Evolutionary conservation across 495 filamentous ascomycete species (phyloP), one percentile per base, ranked within the genome.

Genomic region (Penicillium arizonense): DNA sequence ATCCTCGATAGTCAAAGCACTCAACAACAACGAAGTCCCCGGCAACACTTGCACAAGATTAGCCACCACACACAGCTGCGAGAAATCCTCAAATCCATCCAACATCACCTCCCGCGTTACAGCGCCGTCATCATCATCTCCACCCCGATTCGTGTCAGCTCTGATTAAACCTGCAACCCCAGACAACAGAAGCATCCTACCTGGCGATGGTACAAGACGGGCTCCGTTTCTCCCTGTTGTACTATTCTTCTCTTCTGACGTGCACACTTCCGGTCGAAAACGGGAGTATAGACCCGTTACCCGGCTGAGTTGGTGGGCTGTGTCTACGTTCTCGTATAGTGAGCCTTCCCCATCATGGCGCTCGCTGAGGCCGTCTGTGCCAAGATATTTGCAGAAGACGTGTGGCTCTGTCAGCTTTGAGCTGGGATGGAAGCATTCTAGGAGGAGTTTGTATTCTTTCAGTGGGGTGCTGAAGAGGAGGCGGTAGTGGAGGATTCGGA

Each of bases 381-480:
- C 80, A 6, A 87, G 75, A 56, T 87, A 87, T 41, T 80, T 77
- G 71, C 87, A 90, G 64, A 80, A 84, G 2, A 87, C 79, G 39
- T 83, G 84, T 2, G 87, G 84, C 43, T 85, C 85, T 11, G 77
- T 83, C 26, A 87, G 69, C 63, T 82, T 86, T n/a, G 79, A 81
- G 54, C 74, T 81, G 0, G 89, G 89, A 55, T 87, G 87, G 61
- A 85, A 91, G 71, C 86, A 89, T 74, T 91, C 87, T 12, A 94
- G 78, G 16, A 91, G 83, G 24, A 91, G 68, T 36, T 81, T 75
- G 62, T 86, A 82, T 47, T 84, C 80, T 14, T 78, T 68, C 13
- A 86, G 69, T 8, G 75, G 67, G 4, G 83, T 75, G 21, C 82
- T 81, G 16, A 74, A 57, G 32, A 82, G 67, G 13, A 92, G 77